phyloP scores from a whole-genome alignment of 805 yeast species.

The Monosporozyma yasuniensis region DNA sequence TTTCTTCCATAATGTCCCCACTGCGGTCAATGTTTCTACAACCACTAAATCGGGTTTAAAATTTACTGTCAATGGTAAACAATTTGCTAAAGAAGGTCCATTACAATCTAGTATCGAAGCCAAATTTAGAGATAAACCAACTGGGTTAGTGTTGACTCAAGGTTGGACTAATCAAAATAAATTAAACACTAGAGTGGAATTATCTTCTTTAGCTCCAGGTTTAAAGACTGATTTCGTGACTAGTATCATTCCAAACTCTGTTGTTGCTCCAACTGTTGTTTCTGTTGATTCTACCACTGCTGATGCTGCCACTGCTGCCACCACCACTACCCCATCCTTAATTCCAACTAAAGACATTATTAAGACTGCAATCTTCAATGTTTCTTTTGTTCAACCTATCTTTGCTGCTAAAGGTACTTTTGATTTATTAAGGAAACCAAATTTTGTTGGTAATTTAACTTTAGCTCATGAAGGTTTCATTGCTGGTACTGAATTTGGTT shows the following conservation, averaged over 20 bases:
- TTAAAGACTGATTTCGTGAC: conserved; percentile 88
- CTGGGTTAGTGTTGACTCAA: conserved; percentile 90
- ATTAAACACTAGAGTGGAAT: conserved; percentile 86
- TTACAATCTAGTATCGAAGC: conserved; percentile 86
- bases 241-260: conserved; percentile 73
- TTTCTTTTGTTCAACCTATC: conserved; percentile 85
- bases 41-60: conserved; percentile 94
- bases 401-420: conserved; percentile 83
- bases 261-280: neutral
- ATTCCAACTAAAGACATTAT: neutral
- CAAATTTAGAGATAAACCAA: conserved; percentile 83
- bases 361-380: conserved; percentile 81
- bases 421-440: conserved; percentile 91
- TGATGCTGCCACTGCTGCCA: neutral
- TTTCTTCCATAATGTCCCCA: conserved; percentile 86
- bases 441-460: conserved; percentile 89
- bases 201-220: conserved; percentile 89
- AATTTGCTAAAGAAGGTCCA: conserved; percentile 65
- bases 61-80: conserved; percentile 89
- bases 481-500: conserved; percentile 94
- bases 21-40: conserved; percentile 82
- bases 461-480: conserved; percentile 94
- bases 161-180: conserved; percentile 96
- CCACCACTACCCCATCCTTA: neutral
- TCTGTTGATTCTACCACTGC: neutral